Base-by-base conservation (phyloP, 768 basidiomycete species). In the Psilocybe azurescens region DNA sequence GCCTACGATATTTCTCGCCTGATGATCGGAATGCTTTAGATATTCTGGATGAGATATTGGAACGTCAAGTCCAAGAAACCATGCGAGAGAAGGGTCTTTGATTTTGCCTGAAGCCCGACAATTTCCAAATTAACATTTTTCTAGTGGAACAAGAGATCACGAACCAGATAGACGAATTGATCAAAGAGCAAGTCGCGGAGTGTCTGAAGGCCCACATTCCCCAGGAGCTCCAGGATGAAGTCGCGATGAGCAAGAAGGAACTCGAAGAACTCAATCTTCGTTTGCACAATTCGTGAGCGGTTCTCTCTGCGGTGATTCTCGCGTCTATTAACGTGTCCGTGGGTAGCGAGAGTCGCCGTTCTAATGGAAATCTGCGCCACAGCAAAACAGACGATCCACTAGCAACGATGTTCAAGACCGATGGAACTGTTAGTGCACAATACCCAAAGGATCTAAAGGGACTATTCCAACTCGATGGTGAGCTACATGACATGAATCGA, bases 231-330 rank as follows among this genome's bases (percentile, higher is more conserved):
- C 84, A 84, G 61, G 73, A 80, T 5, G 80, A 86, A 60, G 72
- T 88, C 1, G 73, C 71, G 6, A 64, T 71, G n/a, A 79, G 82
- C 60, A 79, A 79, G 63, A 67, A 61, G 6, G 76, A 84, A 64
- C 75, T 88, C 8, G 79, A 83, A 24, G 74, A 79, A 58, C 75
- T 83, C 24, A 78, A 81, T 55, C 72, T 78, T 18, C 72, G 78
- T 9, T 74, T 88, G 9, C 82, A 86, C 65, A 88, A 89, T 67
- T 85, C 84, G 87, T 88, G 64, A 63, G 86, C 77, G n/a, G 5
- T 9, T 16, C 50, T 58, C 6, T 6, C 20, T 46, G 14, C 53
- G 36, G 46, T 52, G 16, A 10, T 29, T 9, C 29, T 51, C 16
- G 56, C 29, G n/a, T 44, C 49, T 32, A 60, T 53, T 56, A 46